Evolutionary conservation across 2,329 filamentous ascomycete species (phyloP).

Genomic region (Nemania diffusa): DNA sequence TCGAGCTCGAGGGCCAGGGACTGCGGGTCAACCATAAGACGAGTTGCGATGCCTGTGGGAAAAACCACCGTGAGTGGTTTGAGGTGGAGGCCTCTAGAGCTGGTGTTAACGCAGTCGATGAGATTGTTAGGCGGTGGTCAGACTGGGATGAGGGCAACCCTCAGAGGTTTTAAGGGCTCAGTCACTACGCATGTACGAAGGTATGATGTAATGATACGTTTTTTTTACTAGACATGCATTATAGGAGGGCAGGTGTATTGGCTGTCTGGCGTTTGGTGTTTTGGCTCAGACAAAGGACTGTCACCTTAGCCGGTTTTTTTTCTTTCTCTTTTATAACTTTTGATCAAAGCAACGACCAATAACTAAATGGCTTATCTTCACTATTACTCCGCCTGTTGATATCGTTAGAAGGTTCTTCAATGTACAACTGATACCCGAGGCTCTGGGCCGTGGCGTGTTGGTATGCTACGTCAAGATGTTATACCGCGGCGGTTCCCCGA

Average conservation of each 20-base stretch:
- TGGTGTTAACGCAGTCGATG: conserved; percentile 72
- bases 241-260: conserved; percentile 16
- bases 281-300: background rate
- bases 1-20: conserved; percentile 79
- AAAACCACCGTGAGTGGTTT: conserved; percentile 94
- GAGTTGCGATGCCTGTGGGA: conserved; percentile 80
- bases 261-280: background rate
- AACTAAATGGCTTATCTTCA: background rate
- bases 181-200: conserved; percentile 20
- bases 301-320: no score
- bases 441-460: conserved; percentile 8
- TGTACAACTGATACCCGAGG: background rate
- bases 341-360: background rate
- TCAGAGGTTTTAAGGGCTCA: conserved; percentile 26
- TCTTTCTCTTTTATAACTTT: no score
- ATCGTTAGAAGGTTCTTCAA: background rate
- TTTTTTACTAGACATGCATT: conserved; percentile 5
- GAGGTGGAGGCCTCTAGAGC: conserved; percentile 80
- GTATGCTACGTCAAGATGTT: background rate
- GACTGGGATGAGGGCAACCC: conserved; percentile 74
- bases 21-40: conserved; percentile 62
- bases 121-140: conserved; percentile 85
- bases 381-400: background rate
- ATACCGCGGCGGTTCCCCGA: background rate
- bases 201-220: conserved; percentile 27